Evolutionary conservation across 306 rosid species (phyloP).

Genomic region (Prunus campanulata): DNA sequence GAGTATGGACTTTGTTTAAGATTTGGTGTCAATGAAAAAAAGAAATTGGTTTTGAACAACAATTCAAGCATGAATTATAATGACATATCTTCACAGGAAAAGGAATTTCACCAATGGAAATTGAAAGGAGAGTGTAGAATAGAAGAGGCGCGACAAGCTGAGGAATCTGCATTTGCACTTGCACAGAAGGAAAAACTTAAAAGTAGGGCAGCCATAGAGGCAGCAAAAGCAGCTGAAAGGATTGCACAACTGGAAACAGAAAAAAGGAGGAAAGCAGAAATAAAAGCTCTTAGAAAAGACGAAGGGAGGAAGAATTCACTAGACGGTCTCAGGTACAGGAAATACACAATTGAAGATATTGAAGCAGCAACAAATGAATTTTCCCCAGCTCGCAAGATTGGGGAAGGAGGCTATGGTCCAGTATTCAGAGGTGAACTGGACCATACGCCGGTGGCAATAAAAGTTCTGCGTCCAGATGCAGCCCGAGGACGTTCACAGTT

Average conservation of each 20-base stretch:
- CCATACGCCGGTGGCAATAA: constrained; percentile 76
- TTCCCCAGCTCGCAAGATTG: constrained; percentile 45
- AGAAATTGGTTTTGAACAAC: too few species aligned
- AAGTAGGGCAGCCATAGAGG: constrained; percentile 55
- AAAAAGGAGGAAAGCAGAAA: constrained; percentile 48
- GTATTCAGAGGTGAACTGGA: constrained; percentile 66
- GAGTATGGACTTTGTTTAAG: background rate
- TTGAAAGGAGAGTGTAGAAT: constrained; percentile 52
- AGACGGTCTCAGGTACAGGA: constrained; percentile 51
- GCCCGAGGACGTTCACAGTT: constrained; percentile 79
- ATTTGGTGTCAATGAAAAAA: background rate
- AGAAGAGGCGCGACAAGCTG: constrained; percentile 46
- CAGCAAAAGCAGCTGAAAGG: constrained; percentile 60
- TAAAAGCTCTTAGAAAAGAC: constrained; percentile 34
- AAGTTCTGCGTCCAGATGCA: constrained; percentile 78
- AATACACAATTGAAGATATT: constrained; percentile 64
- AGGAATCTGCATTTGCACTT: constrained; percentile 56
- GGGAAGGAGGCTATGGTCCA: constrained; percentile 93
- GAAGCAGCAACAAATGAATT: constrained; percentile 63
- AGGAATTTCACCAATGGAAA: constrained; percentile 73
- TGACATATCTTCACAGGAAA: constrained; percentile 37
- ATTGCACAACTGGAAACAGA: constrained; percentile 58
- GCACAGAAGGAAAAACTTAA: constrained; percentile 63
- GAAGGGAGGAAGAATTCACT: constrained; percentile 29
- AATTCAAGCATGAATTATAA: background rate